Base-by-base conservation (phyloP, 179 eudicot genomes). In the Actinidia arguta region DNA sequence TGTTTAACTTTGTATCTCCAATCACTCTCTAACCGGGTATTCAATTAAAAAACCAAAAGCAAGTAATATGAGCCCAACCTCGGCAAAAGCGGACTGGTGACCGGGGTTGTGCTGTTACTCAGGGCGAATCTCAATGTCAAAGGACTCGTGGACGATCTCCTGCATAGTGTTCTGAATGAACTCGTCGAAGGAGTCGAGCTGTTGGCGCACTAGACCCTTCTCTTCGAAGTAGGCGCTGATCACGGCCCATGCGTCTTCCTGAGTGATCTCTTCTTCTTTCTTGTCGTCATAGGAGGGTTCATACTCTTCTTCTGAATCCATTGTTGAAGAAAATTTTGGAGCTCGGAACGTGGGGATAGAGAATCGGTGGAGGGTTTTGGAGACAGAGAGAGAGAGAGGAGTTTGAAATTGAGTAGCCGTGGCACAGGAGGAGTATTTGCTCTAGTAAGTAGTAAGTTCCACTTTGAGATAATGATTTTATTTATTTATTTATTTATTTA, bases 141-240 rank as follows among this genome's bases (percentile, higher is more conserved):
- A 92, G 0, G 96, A 90, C 83, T 96, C 96, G 79, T 93, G 98
- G 13, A 96, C 99, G 66, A 96, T 95, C 64, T 96, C 99, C 76
- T 96, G 99, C 98, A 95, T 96, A 6, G 98, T 95, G 83, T 95
- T 96, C 91, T 95, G 97, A 8, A 96, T 96, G 79, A 96, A 96
- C 90, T 96, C 99, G 73, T 96, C 98, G 74, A 96, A 93, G 0
- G 99, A 96, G 48, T 96, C 99, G 14, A 96, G 88, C 70, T 96
- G 99, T 61, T 96, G 99, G 0, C 99, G 81, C 10, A 96, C 99
- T 72, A 96, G 80, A 6, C 99, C 99, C 75, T 95, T 96, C 75
- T 96, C 98, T 64, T 95, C 98, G 50, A 96, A 96, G 66, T 91
- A 96, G 0, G 98, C 93, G 54, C 99, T 95, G 22, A 96, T 96